phyloP scores from a whole-genome alignment of 768 basidiomycete species.

The Boletus rex-veris region DNA sequence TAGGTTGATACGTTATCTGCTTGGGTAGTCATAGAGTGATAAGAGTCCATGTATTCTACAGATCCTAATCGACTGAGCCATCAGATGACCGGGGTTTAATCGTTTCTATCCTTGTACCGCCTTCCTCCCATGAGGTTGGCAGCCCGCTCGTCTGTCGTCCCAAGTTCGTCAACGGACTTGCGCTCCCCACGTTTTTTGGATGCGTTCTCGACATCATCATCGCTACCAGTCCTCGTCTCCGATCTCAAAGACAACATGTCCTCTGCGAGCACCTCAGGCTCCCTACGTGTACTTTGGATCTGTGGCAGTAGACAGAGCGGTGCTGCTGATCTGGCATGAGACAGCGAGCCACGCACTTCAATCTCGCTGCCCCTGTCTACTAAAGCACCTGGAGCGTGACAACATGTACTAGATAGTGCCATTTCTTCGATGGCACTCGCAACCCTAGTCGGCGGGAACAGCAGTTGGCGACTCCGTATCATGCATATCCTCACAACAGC shows the following conservation, averaged over 20 bases:
- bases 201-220: no score
- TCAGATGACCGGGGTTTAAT: constrained; percentile 25
- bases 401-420: no score
- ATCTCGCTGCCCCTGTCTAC: no score
- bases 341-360: no score
- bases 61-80: constrained; percentile 20
- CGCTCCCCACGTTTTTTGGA: no score
- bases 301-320: no score
- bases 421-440: no score
- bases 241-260: constrained; percentile 87
- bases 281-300: constrained; percentile 31
- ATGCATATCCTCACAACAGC: no score
- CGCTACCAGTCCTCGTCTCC: constrained; percentile 73
- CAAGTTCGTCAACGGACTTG: constrained; percentile 47
- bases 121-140: constrained; percentile 61
- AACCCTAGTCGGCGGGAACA: no score
- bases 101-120: constrained; percentile 36
- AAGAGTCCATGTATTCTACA: constrained; percentile 36
- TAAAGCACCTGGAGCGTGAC: no score
- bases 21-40: neutral
- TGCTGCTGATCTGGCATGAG: no score
- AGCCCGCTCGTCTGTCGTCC: constrained; percentile 52
- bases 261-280: constrained; percentile 47
- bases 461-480: no score
- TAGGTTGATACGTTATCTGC: constrained; percentile 4